phyloP scores from a whole-genome alignment of 2,329 filamentous ascomycete genomes.

The Talaromyces sp. region DNA sequence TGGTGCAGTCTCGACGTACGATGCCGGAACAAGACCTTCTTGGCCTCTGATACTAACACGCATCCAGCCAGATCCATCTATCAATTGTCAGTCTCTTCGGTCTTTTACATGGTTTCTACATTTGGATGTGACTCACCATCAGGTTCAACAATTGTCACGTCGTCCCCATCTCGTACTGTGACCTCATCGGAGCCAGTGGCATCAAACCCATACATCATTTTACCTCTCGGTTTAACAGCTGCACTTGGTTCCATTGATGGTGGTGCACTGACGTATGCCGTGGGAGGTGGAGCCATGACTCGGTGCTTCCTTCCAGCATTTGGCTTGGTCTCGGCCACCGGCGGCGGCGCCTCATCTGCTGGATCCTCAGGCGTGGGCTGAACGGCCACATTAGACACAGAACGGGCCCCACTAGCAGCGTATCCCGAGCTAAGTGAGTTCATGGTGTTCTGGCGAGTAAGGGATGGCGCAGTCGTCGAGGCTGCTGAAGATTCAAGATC shows the following conservation, averaged over 20 bases:
- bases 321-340: slow-evolving; percentile 36
- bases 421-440: slow-evolving; percentile 89
- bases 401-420: slow-evolving; percentile 75
- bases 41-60: slow-evolving; percentile 72
- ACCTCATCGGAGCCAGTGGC: slow-evolving; percentile 80
- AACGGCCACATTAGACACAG: slow-evolving; percentile 64
- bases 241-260: slow-evolving; percentile 52
- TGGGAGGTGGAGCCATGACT: slow-evolving; percentile 83
- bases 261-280: slow-evolving; percentile 73
- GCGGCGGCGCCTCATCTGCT: slow-evolving; percentile 44
- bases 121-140: slow-evolving; percentile 69
- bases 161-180: slow-evolving; percentile 74
- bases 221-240: slow-evolving; percentile 67
- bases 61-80: slow-evolving; percentile 90
- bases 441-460: slow-evolving; percentile 84
- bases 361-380: slow-evolving; percentile 56
- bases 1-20: slow-evolving; percentile 74
- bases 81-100: not conserved
- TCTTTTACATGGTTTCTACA: not conserved
- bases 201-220: slow-evolving; percentile 88
- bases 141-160: slow-evolving; percentile 76
- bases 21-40: slow-evolving; percentile 83
- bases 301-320: slow-evolving; percentile 60
- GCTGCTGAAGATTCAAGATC: slow-evolving; percentile 40
- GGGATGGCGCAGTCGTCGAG: slow-evolving; percentile 63